Evolutionary conservation across 352 stramenopile species (phyloP), one percentile per base, ranked within the genome.

Genomic region (Phytophthora brassicae): DNA sequence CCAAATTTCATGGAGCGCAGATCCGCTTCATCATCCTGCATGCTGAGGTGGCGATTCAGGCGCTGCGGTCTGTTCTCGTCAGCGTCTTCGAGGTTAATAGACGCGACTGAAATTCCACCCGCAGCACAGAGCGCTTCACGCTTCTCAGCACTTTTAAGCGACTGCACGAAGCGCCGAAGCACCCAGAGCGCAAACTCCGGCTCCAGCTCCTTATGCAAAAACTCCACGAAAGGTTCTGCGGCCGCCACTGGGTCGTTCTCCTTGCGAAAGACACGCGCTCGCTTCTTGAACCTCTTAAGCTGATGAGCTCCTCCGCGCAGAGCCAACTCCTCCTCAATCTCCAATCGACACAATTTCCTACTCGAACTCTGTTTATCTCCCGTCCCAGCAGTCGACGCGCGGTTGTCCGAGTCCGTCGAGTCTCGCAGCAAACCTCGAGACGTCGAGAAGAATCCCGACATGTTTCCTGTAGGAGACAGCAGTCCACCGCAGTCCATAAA

Each of bases 221-320:
- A 90, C 42, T 72, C 68, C 26, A 86, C 71, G 22, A 92, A 84
- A 3, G 69, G 63, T 8, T 72, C 55, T 3, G 74, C 77, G 14
- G 70, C 83, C 8, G 72, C 65, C 4, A 77, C 48, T 0, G 71
- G 68, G 59, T 92, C 81, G 33, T 92, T 90, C 39, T 92, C 81
- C 57, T 86, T 85, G 9, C 81, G 79, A 55, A 89, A 88, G 47
- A 70, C 63, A 17, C 72, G 79, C 13, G 79, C 79, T 28, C 72
- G 77, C 48, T 92, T 92, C 50, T 86, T 87, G 46, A 89, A 92
- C 8, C 72, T 58, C 60, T 88, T 87, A n/a, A 90, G 68, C 24
- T 77, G 54, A 28, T 79, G 71, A 6, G 80, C 66, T 31, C 79
- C 83, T 17, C 71, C 68, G 17, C 75, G 81, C 6, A 77, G 42